Percentiles rank a stretch among this genome's conserved stretches.
Conservation (phyloP, 2,329 filamentous ascomycete genomes). For the Aspergillus thermomutatus region DNA sequence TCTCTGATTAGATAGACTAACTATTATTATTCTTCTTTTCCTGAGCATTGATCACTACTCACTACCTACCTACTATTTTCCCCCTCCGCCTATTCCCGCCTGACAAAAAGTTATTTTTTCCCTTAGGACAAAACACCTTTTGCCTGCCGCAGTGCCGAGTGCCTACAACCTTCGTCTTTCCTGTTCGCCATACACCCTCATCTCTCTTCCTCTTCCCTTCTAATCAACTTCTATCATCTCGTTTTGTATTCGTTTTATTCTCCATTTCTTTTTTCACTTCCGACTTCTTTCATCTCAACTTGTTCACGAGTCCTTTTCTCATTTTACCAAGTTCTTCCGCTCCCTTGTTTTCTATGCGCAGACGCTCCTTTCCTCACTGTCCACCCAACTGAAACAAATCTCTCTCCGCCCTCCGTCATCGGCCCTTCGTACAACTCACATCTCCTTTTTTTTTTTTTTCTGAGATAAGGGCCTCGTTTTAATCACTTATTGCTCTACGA, state of each 20-base stretch:
- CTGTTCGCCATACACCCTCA: slow-evolving; percentile 19
- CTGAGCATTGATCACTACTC: background rate
- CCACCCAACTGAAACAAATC: background rate
- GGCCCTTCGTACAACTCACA: background rate
- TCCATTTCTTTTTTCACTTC: slow-evolving; percentile 5
- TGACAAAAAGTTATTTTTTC: slow-evolving; percentile 6
- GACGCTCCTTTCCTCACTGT: slow-evolving; percentile 8
- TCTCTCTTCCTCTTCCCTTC: slow-evolving; percentile 18
- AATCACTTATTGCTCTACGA: background rate
- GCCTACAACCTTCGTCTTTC: slow-evolving; percentile 5
- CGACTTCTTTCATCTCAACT: background rate
- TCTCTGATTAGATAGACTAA: slow-evolving; percentile 1
- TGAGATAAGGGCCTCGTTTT: background rate
- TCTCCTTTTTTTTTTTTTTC: background rate
- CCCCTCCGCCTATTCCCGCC: slow-evolving; percentile 5
- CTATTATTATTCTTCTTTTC: background rate
- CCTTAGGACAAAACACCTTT: slow-evolving; percentile 3
- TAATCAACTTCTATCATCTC: slow-evolving; percentile 4
- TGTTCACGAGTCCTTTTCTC: background rate
- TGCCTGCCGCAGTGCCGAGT: slow-evolving; percentile 2
- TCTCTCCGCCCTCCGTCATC: slow-evolving; percentile 6
- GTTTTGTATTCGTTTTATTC: slow-evolving; percentile 10
- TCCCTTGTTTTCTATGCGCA: slow-evolving; percentile 11
- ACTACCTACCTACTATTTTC: slow-evolving; percentile 1
- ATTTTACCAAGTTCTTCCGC: slow-evolving; percentile 4